Conservation (phyloP, 148 eudicot genomes). For the Oxyria digyna region DNA sequence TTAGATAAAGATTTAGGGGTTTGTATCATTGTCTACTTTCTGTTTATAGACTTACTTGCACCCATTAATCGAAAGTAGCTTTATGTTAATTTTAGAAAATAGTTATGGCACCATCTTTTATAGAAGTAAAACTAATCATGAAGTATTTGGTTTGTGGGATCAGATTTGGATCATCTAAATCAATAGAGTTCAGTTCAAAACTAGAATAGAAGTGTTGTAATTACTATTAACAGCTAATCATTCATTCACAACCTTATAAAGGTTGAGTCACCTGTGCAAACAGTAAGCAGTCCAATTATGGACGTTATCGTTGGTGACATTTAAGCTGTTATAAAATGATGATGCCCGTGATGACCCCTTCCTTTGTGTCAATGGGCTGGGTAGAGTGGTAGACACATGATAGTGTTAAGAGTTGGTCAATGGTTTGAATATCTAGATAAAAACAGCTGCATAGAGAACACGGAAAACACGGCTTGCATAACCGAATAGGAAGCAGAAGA, state of each 20-base stretch:
- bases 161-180: neutral
- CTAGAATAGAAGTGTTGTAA: neutral
- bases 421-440: too few relatives aligned
- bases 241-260: neutral
- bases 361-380: neutral
- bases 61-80: neutral
- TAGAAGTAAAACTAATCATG: neutral
- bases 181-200: neutral
- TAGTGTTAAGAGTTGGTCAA: too few relatives aligned
- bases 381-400: neutral
- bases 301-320: too few relatives aligned
- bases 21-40: neutral
- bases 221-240: neutral
- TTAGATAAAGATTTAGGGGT: too few relatives aligned
- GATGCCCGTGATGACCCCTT: neutral
- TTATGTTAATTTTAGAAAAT: neutral
- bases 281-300: too few relatives aligned
- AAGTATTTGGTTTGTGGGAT: neutral
- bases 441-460: neutral
- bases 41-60: neutral
- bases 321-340: too few relatives aligned
- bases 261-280: neutral
- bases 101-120: neutral
- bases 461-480: neutral
- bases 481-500: neutral